These are phyloP conservation scores for Sarcocystis neurona DNA, from an alignment of 169 alveolate species.

Conservation along the genomic window DNA sequence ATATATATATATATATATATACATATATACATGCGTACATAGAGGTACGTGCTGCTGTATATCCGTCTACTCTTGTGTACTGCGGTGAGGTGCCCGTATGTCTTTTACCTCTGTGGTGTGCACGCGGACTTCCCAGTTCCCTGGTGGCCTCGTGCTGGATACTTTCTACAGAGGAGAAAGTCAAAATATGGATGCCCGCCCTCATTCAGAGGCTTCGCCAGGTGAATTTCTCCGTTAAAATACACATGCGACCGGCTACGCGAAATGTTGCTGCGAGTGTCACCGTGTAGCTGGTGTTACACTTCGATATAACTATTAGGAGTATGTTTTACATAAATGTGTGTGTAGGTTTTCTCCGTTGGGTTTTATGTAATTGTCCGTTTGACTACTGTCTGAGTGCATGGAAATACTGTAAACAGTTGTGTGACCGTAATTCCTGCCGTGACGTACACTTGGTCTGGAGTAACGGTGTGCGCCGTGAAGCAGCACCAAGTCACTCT, in stretches of 20 bases:
- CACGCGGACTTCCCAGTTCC: slow-evolving; percentile 9
- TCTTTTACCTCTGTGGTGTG: neutral
- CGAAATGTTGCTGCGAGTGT: neutral
- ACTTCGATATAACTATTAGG: neutral
- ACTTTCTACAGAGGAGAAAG: slow-evolving; percentile 54
- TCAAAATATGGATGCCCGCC: slow-evolving; percentile 60
- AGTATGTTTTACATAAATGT: neutral
- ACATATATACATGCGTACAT: neutral
- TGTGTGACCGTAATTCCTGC: too few species aligned
- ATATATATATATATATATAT: too few species aligned
- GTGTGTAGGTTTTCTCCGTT: neutral
- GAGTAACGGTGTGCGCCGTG: too few species aligned
- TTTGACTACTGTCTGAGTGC: too few species aligned
- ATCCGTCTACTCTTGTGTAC: neutral
- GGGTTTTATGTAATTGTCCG: neutral
- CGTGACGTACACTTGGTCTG: too few species aligned
- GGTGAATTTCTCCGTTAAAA: neutral
- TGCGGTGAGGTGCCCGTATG: too few species aligned
- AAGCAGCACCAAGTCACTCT: too few species aligned
- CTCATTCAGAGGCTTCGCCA: slow-evolving; percentile 63
- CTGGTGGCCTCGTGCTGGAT: slow-evolving; percentile 65
- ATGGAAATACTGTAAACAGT: too few species aligned
- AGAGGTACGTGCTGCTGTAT: neutral
- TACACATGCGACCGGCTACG: too few species aligned
- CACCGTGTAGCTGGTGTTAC: neutral